Evolutionary conservation across 176 grass and related monocot genomes (phyloP).

Genomic region (Tillandsia fasciculata): DNA sequence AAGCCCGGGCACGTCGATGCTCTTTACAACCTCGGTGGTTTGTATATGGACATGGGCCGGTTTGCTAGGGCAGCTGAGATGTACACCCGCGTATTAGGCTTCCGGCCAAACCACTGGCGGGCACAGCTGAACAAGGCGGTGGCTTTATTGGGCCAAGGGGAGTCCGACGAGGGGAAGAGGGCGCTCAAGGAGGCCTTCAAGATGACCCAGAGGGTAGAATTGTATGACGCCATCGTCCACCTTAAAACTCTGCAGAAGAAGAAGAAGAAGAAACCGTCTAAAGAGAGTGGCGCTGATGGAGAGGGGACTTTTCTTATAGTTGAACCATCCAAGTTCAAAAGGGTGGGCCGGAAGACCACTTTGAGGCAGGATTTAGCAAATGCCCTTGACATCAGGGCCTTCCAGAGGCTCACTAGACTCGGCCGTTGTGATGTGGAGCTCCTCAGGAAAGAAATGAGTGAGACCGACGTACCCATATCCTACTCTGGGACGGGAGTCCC

Average conservation of each 20-base stretch:
- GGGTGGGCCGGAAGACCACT: constrained; percentile 55
- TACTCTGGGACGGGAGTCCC: constrained; percentile 68
- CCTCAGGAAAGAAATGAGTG: constrained; percentile 82
- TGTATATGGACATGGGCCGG: constrained; percentile 69
- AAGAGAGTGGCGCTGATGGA: constrained; percentile 37
- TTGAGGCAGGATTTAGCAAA: constrained; percentile 75
- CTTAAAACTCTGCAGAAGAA: constrained; percentile 89
- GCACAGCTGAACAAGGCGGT: constrained; percentile 94
- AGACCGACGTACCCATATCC: constrained; percentile 89
- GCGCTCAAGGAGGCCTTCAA: constrained; percentile 96
- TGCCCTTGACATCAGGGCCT: constrained; percentile 92
- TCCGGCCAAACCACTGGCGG: constrained; percentile 69
- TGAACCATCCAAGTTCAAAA: constrained; percentile 89
- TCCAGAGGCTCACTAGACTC: constrained; percentile 70
- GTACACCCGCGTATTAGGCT: constrained; percentile 77
- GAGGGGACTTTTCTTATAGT: constrained; percentile 64
- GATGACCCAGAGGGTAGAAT: constrained; percentile 92
- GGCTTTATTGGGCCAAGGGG: constrained; percentile 76
- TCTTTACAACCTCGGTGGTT: constrained; percentile 85
- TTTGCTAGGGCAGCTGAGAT: constrained; percentile 74
- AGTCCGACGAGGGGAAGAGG: constrained; percentile 83
- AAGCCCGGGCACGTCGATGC: constrained; percentile 90
- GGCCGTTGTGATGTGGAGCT: constrained; percentile 54
- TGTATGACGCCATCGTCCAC: constrained; percentile 97
- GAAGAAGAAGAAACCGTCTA: constrained; percentile 46